A percentile compares a stretch with the other conserved stretches of the same genome.
phyloP scores from a whole-genome alignment of 805 yeast species.

The Clavispora santaluciae region DNA sequence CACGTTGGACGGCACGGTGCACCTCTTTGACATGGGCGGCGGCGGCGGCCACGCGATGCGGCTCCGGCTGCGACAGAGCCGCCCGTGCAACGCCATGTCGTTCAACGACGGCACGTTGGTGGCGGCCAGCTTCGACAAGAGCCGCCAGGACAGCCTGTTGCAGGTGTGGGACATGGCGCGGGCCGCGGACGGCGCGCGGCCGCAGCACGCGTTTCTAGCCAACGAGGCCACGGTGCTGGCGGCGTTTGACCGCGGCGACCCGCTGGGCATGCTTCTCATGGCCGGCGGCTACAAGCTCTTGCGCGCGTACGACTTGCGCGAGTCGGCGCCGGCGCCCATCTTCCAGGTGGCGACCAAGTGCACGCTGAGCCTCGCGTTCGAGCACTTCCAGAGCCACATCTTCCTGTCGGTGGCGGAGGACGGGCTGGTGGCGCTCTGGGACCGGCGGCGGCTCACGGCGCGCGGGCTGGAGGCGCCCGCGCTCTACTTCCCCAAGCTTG shows the following conservation, averaged over 20 bases:
- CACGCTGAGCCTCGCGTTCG: constrained; percentile 61
- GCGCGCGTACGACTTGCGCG: constrained; percentile 73
- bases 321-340: constrained; percentile 43
- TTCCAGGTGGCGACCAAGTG: constrained; percentile 74
- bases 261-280: constrained; percentile 35
- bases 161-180: constrained; percentile 77
- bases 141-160: constrained; percentile 68
- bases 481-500: constrained; percentile 54
- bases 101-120: constrained; percentile 62
- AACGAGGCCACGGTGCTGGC: constrained; percentile 74
- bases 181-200: constrained; percentile 46
- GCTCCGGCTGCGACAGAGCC: constrained; percentile 56
- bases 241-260: constrained; percentile 40
- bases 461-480: constrained; percentile 47
- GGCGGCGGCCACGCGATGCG: constrained; percentile 33
- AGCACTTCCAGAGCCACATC: constrained; percentile 60
- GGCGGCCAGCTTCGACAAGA: constrained; percentile 76
- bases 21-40: constrained; percentile 50
- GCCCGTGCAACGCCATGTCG: constrained; percentile 73
- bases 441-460: constrained; percentile 53
- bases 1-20: constrained; percentile 62
- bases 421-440: constrained; percentile 82
- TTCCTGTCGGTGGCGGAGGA: constrained; percentile 79
- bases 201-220: constrained; percentile 54
- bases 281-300: constrained; percentile 75